Evolutionary conservation across 140 eudicot genomes (phyloP).

Genomic region (Anethum foeniculum): DNA sequence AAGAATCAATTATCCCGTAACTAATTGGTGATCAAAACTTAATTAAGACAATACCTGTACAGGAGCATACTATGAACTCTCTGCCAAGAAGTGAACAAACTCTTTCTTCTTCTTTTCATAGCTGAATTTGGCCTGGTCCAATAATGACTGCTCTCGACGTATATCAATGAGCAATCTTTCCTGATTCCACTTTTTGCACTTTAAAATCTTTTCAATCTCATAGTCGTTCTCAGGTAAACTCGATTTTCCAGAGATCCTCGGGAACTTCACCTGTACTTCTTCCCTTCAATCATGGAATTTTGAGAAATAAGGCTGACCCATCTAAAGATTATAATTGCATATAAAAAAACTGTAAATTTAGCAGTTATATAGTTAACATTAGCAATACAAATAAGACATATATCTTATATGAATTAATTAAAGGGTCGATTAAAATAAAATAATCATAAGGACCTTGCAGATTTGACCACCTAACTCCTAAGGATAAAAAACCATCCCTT

Average conservation of each 20-base stretch:
- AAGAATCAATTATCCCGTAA: neutral
- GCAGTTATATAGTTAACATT: neutral
- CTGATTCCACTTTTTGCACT: conserved; percentile 56
- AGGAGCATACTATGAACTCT: conserved; percentile 43
- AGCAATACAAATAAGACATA: neutral
- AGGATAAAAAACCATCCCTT: neutral
- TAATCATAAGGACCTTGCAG: neutral
- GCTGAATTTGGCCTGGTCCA: conserved; percentile 40
- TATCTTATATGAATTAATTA: neutral
- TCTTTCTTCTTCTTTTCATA: conserved; percentile 68
- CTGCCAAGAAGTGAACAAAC: conserved; percentile 50
- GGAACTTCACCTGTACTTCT: conserved; percentile 56
- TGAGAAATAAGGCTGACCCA: neutral
- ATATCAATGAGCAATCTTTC: conserved; percentile 55
- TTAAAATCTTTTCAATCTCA: conserved; percentile 47
- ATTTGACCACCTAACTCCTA: neutral
- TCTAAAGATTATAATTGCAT: neutral
- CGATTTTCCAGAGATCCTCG: conserved; percentile 37
- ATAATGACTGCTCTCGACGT: conserved; percentile 54
- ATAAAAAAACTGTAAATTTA: neutral
- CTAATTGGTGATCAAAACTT: neutral
- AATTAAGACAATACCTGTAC: conserved; percentile 40
- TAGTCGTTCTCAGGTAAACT: conserved; percentile 38
- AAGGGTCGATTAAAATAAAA: neutral
- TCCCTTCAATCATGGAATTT: conserved; percentile 30